Evolutionary conservation across 352 stramenopile genomes (phyloP), one percentile per base, ranked within the genome.

Genomic region (Plasmopara halstedii): DNA sequence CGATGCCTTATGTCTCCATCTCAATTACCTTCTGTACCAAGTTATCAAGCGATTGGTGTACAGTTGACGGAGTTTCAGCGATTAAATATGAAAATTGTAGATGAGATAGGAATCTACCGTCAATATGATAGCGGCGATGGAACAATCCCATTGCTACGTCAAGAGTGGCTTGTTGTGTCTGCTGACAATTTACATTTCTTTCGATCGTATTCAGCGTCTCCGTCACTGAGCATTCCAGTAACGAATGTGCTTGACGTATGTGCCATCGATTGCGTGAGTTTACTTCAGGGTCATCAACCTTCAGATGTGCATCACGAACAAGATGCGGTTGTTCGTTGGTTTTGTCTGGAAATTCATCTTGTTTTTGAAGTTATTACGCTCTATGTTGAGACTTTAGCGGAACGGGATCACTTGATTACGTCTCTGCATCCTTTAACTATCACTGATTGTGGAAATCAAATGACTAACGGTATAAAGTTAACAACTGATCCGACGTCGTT

Each of bases 121-220:
- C 58, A 80, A 34, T 54, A 75, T 13, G 46, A 37, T 13, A 45
- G 51, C 42, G 54, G 54, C 10, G 47, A 60, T 13, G 53, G 53
- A 8, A 53, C 69, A 18, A 67, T 53, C 6, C 64, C 54, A 2
- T 64, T 84, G 18, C 38, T 91, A 26, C 76, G 79, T 2, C 79
- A 91, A 36, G 79, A 91, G 46, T 91, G 78, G 74, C 53, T 84
- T 40, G 61, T 80, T 15, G 46, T 91, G 19, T 74, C 76, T 18
- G 70, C 58, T 0, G 63, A 54, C 14, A 46, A 82, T 14, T 37
- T 91, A n/a, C 62, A 70, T 15, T 86, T 83, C 47, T 87, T 82
- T 41, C 58, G 79, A 7, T 88, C 79, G 0, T 91, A 70, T 46
- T 71, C 79, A 1, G 43, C 82, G 9, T 47, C 56, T 19, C 49